phyloP scores from a whole-genome alignment of 306 rosid species.

The Malus sylvestris region DNA sequence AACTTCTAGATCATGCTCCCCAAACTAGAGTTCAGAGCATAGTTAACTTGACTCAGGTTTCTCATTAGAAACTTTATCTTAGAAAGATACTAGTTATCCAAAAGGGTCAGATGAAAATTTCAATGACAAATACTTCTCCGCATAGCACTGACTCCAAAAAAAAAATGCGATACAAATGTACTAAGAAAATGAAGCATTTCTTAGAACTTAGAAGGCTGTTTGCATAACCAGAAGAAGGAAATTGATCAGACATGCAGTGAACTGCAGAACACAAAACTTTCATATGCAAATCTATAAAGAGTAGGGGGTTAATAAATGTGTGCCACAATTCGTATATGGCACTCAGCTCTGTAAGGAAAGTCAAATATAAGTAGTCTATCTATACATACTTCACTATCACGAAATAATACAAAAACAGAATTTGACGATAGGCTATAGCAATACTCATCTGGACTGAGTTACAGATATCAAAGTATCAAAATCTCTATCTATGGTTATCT shows the following conservation, averaged over 20 bases:
- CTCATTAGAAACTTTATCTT: too few relatives aligned
- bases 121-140: too few relatives aligned
- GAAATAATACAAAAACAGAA: not conserved
- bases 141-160: too few relatives aligned
- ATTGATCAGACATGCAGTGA: not conserved
- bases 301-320: not conserved
- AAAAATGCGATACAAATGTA: too few relatives aligned
- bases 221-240: not conserved
- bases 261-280: not conserved
- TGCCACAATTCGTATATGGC: not conserved
- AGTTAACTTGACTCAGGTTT: not conserved
- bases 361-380: not conserved
- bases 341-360: not conserved
- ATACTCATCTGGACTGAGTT: not conserved
- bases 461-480: not conserved
- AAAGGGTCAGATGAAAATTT: too few relatives aligned
- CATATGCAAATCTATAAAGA: not conserved
- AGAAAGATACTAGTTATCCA: too few relatives aligned
- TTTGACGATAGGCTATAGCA: not conserved
- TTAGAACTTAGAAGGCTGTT: not conserved
- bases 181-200: too few relatives aligned
- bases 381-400: not conserved
- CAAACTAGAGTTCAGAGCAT: too few relatives aligned
- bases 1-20: too few relatives aligned
- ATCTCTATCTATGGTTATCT: not conserved